Conservation (phyloP, 2,329 filamentous ascomycete genomes). For the Malbranchea zuffiana region DNA sequence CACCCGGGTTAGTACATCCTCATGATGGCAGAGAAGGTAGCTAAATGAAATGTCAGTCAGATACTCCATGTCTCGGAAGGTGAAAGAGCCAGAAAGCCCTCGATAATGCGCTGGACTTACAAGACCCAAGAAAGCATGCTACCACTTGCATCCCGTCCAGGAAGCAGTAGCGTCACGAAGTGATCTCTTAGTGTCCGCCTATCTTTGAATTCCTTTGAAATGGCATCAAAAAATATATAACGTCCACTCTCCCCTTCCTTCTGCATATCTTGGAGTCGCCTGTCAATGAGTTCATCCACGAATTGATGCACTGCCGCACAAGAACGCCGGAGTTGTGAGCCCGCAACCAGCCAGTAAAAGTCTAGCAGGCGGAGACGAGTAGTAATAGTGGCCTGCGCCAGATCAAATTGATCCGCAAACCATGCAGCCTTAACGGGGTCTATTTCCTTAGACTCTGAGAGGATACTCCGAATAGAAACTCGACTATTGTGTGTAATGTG, state of each 20-base stretch:
- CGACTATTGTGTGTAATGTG: constrained; percentile 65
- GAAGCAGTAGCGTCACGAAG: constrained; percentile 9
- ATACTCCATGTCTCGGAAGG: too few relatives aligned
- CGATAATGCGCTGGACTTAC: too few relatives aligned
- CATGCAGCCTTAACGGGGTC: too few relatives aligned
- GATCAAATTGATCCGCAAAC: too few relatives aligned
- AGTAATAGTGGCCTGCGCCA: not conserved
- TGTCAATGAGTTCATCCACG: not conserved
- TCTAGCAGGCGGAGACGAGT: not conserved
- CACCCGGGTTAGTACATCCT: constrained; percentile 1
- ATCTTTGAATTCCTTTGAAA: not conserved
- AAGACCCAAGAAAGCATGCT: too few relatives aligned
- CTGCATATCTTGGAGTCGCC: not conserved
- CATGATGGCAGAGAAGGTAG: constrained; percentile 11
- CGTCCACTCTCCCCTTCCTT: not conserved
- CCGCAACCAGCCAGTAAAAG: not conserved
- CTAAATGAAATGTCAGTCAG: constrained; percentile 14
- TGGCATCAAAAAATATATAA: not conserved
- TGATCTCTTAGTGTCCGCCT: constrained; percentile 8
- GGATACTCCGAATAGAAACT: constrained; percentile 64
- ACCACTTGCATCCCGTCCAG: constrained; percentile 16
- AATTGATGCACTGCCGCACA: not conserved
- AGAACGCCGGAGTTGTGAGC: not conserved
- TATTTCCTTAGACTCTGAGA: constrained; percentile 45
- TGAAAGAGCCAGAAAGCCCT: too few relatives aligned